Base-by-base conservation (phyloP, 768 basidiomycete species). In the Tylopilus intermedius region DNA sequence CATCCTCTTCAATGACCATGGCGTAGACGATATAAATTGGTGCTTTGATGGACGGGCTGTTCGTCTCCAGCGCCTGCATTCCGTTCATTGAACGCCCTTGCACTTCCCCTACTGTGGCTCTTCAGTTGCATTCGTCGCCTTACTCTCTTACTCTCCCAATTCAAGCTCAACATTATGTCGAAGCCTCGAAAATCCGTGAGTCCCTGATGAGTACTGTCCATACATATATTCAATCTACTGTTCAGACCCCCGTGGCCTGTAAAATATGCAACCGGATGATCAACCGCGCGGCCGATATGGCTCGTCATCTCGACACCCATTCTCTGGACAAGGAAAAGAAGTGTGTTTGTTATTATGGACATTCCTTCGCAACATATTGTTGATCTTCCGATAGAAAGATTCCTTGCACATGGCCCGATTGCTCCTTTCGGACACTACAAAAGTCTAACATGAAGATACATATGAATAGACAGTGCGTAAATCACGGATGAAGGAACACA, bases 381-480 rank as follows among this genome's bases (percentile, higher is more conserved):
- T 59, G 30, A 68, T 42, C 2, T 30, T n/a, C 15, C 32, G 1
- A 33, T 41, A 71, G 70, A 3, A 68, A 58, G 65, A 29, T 55
- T 22, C 8, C 14, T 4, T 71, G 70, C 22, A 53, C 62, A 4
- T 45, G 58, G 27, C 22, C n/a, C 0, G 60, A 51, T 5, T 71
- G 70, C 32, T 10, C 14, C 0, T 62, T 59, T 47, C 57, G 38
- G 8, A 53, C 70, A 0, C 57, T 68, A 1, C 71, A 71, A n/a
- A 49, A 42, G 3, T 65, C 64, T 0, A 71, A 70, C 29, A 18
- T 71, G 1, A n/a, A 37, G 0, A 65, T 61, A 0, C 71, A 71
- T 24, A 14, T 62, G 14, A 65, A 64, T 8, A 61, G 47, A 2
- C 71, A 72, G 70, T 71, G 46, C 54, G 70, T 67, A 15, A 10